These are phyloP conservation scores for Coriolopsis trogii DNA, from an alignment of 1,284 basidiomycete species.

Conservation along the genomic window DNA sequence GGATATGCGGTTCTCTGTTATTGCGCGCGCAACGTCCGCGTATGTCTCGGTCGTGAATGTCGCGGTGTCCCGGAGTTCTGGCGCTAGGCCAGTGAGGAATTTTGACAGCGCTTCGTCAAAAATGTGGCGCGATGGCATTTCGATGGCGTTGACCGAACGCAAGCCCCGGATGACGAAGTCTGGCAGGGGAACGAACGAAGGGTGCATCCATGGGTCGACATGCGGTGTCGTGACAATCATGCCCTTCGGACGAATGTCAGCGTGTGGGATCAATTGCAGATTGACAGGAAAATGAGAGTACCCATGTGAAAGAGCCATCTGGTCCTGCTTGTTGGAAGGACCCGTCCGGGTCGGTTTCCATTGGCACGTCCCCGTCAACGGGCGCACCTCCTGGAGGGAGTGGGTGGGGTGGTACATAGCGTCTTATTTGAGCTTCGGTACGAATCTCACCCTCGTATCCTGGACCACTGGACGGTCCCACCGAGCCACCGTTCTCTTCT, in stretches of 20 bases:
- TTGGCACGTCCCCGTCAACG: conserved; percentile 26
- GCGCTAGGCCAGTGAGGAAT: conserved; percentile 55
- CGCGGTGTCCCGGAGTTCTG: conserved; percentile 62
- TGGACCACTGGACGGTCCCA: conserved; percentile 27
- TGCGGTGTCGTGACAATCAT: conserved; percentile 40
- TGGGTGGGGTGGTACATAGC: conserved; percentile 33
- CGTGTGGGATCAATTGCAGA: not conserved
- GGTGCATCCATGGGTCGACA: conserved; percentile 58
- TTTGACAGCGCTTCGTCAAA: conserved; percentile 53
- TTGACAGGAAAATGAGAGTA: conserved; percentile 14
- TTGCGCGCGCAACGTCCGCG: conserved; percentile 48
- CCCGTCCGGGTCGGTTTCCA: conserved; percentile 29
- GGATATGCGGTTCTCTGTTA: conserved; percentile 41
- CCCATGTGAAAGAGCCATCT: conserved; percentile 35
- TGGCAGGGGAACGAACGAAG: conserved; percentile 62
- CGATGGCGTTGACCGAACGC: conserved; percentile 49
- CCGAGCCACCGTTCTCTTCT: conserved; percentile 20
- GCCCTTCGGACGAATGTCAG: conserved; percentile 27
- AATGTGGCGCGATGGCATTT: conserved; percentile 58
- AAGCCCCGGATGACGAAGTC: conserved; percentile 51
- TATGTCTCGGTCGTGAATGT: conserved; percentile 59
- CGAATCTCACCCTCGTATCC: conserved; percentile 30
- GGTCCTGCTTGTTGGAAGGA: conserved; percentile 28
- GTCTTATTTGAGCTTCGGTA: conserved; percentile 34
- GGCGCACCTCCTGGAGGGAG: conserved; percentile 19